Evolutionary conservation across 2,329 filamentous ascomycete species (phyloP), one percentile per base, ranked within the genome.

Genomic region (Aspergillus arachidicola): DNA sequence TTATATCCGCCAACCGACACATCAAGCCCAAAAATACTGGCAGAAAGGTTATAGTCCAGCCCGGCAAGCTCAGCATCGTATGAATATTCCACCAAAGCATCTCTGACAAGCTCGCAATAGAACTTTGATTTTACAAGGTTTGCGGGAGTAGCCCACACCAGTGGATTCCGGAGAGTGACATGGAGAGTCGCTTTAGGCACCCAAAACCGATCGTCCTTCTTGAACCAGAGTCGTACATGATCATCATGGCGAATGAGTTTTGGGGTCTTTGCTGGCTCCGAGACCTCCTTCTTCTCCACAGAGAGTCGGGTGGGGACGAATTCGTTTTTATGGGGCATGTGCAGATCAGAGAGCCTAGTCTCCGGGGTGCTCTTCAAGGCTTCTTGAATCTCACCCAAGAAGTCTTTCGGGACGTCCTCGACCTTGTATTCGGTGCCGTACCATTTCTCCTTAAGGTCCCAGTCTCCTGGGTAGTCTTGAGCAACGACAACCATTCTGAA

Each of bases 161-260:
- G 79, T 0, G 93, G 91, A 63, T 90, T 96, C 70, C 89, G 87
- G 68, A 96, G 84, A 69, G 89, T 92, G 67, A 97, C 87, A 68
- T 93, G 87, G 21, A 98, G 82, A 63, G 93, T 95, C 4, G 92
- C 95, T 77, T 96, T 97, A 10, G 95, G 95, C 11, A 98, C 95
- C 94, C 94, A 98, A 79, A 98, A 99, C 0, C 90, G 93, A 71
- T 99, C 95, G 72, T 99, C 95, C 80, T 98, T 98, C 83, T 99
- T 99, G 83, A 89, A 97, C 95, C 95, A 99, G 3, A 92, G 90
- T 34, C 94, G 89, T 0, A 92, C 89, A 38, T 88, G 82, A 6
- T 89, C 84, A 69, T 97, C 94, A 71, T 96, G 93, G 68, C 94
- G 89, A 66, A 99, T 90, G 28, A 99, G 83, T 64, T 89, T 90